These are phyloP conservation scores for Mrakia gelida DNA, from an alignment of 768 basidiomycete genomes.

Conservation along the genomic window DNA sequence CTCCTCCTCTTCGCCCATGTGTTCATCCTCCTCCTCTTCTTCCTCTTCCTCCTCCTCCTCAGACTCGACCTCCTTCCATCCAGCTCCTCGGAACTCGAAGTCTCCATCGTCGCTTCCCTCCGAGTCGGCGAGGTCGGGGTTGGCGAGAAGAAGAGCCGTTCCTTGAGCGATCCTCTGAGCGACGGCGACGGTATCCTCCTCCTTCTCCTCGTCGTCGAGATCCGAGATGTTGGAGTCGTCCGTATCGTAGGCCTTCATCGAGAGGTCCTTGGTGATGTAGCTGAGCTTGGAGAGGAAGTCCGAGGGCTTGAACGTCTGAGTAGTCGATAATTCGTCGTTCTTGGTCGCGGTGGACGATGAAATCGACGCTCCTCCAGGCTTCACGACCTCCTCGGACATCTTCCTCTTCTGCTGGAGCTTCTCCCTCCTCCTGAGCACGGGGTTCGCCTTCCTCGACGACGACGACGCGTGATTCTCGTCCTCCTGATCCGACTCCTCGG, in stretches of 20 bases:
- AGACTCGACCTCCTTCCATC: neutral
- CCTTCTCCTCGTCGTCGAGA: neutral
- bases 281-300: neutral
- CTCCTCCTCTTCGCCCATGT: neutral
- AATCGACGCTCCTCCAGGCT: neutral
- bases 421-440: neutral
- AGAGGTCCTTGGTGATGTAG: neutral
- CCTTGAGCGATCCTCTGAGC: neutral
- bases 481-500: neutral
- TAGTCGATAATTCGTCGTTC: too few species aligned
- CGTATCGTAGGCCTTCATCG: neutral
- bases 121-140: neutral
- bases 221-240: neutral
- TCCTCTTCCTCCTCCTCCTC: neutral
- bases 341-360: neutral
- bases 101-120: neutral
- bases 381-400: neutral
- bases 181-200: too few species aligned
- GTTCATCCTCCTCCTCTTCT: neutral
- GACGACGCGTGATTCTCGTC: neutral
- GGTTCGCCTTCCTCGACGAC: neutral
- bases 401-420: neutral
- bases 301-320: neutral
- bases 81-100: neutral
- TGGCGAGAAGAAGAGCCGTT: neutral